A percentile compares a stretch with the other conserved stretches of the same genome.
Conservation (phyloP, 129 eudicot species). For the Escallonia rubra region DNA sequence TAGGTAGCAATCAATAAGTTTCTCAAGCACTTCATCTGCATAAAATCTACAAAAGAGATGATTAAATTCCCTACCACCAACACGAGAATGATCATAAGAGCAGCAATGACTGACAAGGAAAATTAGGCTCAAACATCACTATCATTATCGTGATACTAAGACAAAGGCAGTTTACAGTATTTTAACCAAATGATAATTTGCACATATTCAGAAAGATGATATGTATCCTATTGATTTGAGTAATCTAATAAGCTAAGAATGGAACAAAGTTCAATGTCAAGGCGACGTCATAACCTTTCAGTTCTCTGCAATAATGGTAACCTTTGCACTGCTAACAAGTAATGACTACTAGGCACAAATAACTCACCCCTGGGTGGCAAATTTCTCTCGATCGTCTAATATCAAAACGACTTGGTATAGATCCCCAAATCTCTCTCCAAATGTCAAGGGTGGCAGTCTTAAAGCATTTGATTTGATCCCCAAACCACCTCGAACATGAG, state of each 20-base stretch:
- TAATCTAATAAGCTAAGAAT: not conserved
- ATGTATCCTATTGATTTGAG: too few relatives aligned
- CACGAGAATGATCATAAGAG: too few relatives aligned
- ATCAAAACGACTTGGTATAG: conserved; percentile 71
- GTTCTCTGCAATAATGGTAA: not conserved
- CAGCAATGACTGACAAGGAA: too few relatives aligned
- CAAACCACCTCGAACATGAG: conserved; percentile 30
- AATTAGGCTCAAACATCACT: too few relatives aligned
- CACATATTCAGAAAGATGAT: too few relatives aligned
- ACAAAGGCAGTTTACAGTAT: too few relatives aligned
- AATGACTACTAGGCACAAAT: not conserved
- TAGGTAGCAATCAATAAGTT: too few relatives aligned
- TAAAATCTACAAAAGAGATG: too few relatives aligned
- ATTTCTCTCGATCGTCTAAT: conserved; percentile 88
- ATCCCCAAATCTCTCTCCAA: conserved; percentile 73
- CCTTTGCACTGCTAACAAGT: not conserved
- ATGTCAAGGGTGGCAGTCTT: conserved; percentile 66
- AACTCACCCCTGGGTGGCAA: conserved; percentile 61
- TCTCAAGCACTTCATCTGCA: too few relatives aligned
- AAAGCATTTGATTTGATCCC: conserved; percentile 38
- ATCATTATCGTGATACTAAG: too few relatives aligned
- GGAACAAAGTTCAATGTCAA: not conserved
- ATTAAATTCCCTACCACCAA: too few relatives aligned
- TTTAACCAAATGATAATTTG: too few relatives aligned
- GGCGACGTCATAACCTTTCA: not conserved